These are phyloP conservation scores for Angophora floribunda DNA, from an alignment of 345 rosid species.

Conservation along the genomic window DNA sequence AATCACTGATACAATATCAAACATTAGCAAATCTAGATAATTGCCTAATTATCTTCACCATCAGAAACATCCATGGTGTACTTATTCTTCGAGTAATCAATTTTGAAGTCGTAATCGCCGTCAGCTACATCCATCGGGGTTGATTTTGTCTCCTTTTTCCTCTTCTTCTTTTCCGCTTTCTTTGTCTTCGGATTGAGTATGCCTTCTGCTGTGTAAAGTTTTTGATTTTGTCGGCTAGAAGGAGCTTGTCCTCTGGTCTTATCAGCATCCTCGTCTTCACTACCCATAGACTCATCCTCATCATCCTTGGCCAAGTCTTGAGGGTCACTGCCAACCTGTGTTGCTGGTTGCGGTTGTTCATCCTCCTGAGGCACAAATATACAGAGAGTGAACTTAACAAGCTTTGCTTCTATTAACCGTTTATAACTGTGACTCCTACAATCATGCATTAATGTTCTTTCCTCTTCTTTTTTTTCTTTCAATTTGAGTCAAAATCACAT, in stretches of 20 bases:
- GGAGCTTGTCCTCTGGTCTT: conserved; percentile 25
- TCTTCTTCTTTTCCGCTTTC: conserved; percentile 73
- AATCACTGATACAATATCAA: conserved; percentile 14
- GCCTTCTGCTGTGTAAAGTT: conserved; percentile 56
- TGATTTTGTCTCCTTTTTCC: conserved; percentile 44
- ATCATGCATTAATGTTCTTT: background rate
- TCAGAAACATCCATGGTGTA: conserved; percentile 37
- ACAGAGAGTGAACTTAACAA: background rate
- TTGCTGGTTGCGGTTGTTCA: conserved; percentile 9
- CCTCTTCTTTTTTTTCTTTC: background rate
- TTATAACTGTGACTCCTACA: background rate
- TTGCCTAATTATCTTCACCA: conserved; percentile 12
- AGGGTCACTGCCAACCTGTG: conserved; percentile 1
- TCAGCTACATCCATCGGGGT: conserved; percentile 34
- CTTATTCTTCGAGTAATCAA: conserved; percentile 49
- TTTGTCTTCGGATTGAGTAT: conserved; percentile 63
- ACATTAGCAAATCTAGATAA: conserved; percentile 35
- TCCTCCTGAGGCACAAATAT: conserved; percentile 20
- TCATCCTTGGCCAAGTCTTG: background rate
- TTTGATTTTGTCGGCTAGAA: conserved; percentile 52
- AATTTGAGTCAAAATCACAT: background rate
- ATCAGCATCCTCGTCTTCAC: conserved; percentile 19
- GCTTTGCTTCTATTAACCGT: background rate
- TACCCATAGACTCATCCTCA: conserved; percentile 8
- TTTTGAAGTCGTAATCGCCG: conserved; percentile 72